Base-by-base conservation (phyloP, 805 yeast species). In the Saccharomycopsis lassenensis region DNA sequence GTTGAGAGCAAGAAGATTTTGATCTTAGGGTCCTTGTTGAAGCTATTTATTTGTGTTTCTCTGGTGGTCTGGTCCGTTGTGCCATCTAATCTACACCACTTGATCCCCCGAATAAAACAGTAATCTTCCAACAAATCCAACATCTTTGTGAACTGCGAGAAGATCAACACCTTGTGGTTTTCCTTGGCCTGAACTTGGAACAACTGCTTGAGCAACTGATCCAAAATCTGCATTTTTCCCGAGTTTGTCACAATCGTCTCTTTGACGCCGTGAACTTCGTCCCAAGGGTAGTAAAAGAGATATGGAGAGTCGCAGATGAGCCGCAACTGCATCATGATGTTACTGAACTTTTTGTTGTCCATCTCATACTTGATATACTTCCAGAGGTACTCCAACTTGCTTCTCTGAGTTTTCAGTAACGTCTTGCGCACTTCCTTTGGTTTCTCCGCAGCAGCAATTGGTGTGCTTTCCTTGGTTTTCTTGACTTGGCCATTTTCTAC, bases 261-360 rank as follows among this genome's bases (percentile, higher is more conserved):
- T 30, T 61, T 62, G 3, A 59, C 55, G 10, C 63, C 59, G 2
- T 63, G 49, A 3, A 63, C 69, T 29, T 61, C 64, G 5, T 65
- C 65, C 68, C 77, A 83, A 0, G 97, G 97, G 44, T 75, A 79
- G 57, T 77, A 84, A 51, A 81, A 84, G 29, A 82, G 54, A 50
- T 79, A 81, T 0, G 96, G 95, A 0, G 95, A 79, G 50, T 85
- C 78, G 47, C 95, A 86, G 6, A 84, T 70, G 40, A 77, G 73
- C 29, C 98, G 65, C 35, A 87, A 62, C 55, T 87, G 96, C 84
- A 87, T 84, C 59, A 81, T 64, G 48, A 74, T 48, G 48, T 83
- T 84, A 44, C 71, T 77, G 36, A 83, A 58, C 33, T 63, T 65
- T 46, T 77, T 77, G 24, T 60, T 57, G 14, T 61, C 59, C 4